Base-by-base conservation (phyloP, 495 filamentous ascomycete species). In the Neurospora sp. region DNA sequence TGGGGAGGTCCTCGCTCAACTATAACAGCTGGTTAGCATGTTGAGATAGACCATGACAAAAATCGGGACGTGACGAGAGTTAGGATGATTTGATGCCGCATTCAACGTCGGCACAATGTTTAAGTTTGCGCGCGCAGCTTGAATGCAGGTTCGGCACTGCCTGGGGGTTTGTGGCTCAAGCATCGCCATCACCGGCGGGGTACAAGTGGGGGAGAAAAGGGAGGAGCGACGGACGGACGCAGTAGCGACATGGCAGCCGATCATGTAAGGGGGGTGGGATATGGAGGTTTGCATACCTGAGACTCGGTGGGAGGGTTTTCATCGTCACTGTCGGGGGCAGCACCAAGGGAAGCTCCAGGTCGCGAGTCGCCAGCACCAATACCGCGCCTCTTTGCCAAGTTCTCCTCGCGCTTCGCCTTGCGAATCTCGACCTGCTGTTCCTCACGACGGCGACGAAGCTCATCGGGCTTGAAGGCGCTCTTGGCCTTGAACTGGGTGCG, bases 401-500 rank as follows among this genome's bases (percentile, higher is more conserved):
- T 97, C 85, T 99, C 96, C 80, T 99, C 96, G 76, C 96, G 89
- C 89, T 98, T 99, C 75, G 93, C 91, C 87, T 96, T 97, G 74
- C 96, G 89, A 79, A 99, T 98, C 87, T 99, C 96, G 73, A 99
- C 96, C 83, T 97, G 95, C 83, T 96, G 93, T 83, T 99, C 96
- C 80, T 99, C 96, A 82, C 96, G 96, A 82, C 96, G 96, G 80
- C 96, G 94, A 79, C 96, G 93, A 69, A 99, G 91, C 85, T 99
- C 96, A 82, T 99, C 96, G 76, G 94, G 94, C 88, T 97, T 96
- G 88, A 99, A 99, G 80, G 93, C 92, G 81, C 91, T 93, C 87
- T 96, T 96, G 73, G 96, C 96, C 90, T 99, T 99, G 89, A 96
- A 99, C 84, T 97, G 94, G 68, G 91, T 97, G 79, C 96, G 96